These are phyloP conservation scores for Aspergillus ibericus DNA, from an alignment of 2,329 filamentous ascomycete genomes.

Conservation along the genomic window DNA sequence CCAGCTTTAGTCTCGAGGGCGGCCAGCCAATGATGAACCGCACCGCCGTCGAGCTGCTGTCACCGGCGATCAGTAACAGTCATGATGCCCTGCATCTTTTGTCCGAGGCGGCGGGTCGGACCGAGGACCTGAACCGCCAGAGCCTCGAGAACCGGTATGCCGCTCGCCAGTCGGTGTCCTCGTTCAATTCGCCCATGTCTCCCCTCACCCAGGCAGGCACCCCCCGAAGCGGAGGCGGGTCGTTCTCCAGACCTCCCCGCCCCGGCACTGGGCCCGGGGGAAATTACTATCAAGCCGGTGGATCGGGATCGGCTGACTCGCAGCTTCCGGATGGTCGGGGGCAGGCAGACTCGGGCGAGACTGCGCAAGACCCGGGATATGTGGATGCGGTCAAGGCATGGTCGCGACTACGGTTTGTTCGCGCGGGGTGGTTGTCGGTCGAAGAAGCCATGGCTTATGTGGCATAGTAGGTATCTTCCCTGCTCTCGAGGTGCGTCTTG, in stretches of 20 bases:
- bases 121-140: slow-evolving; percentile 51
- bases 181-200: slow-evolving; percentile 41
- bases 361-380: slow-evolving; percentile 38
- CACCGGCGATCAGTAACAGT: slow-evolving; percentile 76
- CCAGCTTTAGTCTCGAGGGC: slow-evolving; percentile 45
- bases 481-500: no score
- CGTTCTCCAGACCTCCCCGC: slow-evolving; percentile 38
- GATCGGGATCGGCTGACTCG: slow-evolving; percentile 26
- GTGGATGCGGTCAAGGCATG: slow-evolving; percentile 79
- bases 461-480: slow-evolving; percentile 57
- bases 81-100: slow-evolving; percentile 90
- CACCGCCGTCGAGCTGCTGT: slow-evolving; percentile 60
- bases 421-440: slow-evolving; percentile 93
- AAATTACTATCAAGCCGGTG: slow-evolving; percentile 50
- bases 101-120: slow-evolving; percentile 72
- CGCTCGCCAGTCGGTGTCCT: slow-evolving; percentile 39
- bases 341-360: slow-evolving; percentile 28
- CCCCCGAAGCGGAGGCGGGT: slow-evolving; percentile 35
- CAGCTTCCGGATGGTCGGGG: slow-evolving; percentile 29
- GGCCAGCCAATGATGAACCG: slow-evolving; percentile 61
- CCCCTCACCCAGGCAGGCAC: slow-evolving; percentile 37
- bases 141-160: slow-evolving; percentile 49
- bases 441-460: slow-evolving; percentile 92
- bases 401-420: slow-evolving; percentile 90
- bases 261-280: slow-evolving; percentile 49